Conservation (phyloP, 2,329 filamentous ascomycete genomes). For the Triangularia verruculosa region DNA sequence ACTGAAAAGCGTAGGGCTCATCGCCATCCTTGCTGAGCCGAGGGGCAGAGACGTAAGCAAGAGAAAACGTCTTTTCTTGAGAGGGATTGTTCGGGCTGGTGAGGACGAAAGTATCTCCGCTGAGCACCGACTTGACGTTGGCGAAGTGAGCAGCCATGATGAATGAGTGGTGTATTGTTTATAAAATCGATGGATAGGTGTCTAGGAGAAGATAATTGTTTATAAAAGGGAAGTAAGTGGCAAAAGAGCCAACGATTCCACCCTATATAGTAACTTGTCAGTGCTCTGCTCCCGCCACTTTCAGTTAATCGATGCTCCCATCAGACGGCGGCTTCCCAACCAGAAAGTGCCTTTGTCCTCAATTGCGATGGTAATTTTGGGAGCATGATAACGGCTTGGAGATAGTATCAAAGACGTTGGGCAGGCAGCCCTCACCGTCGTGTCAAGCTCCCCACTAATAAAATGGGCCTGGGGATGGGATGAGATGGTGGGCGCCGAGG, state of each 20-base stretch:
- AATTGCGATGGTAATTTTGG: background rate
- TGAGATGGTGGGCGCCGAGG: background rate
- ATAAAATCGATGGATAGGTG: background rate
- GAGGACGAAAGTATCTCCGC: constrained; percentile 87
- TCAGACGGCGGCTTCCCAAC: background rate
- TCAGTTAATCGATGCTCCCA: background rate
- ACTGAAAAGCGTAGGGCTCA: constrained; percentile 90
- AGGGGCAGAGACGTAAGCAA: constrained; percentile 90
- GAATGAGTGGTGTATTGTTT: background rate
- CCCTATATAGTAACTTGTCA: background rate
- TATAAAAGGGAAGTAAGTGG: background rate
- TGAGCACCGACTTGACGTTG: constrained; percentile 89
- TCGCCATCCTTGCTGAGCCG: constrained; percentile 85
- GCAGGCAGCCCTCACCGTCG: background rate
- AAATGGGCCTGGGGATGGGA: background rate
- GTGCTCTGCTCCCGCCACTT: background rate
- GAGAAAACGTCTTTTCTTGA: constrained; percentile 80
- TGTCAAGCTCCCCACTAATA: background rate
- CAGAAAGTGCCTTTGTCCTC: background rate
- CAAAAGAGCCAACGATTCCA: background rate
- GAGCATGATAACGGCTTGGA: background rate
- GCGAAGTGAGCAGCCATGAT: constrained; percentile 49
- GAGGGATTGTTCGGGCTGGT: constrained; percentile 76
- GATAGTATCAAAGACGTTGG: background rate
- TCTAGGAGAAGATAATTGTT: background rate